These are phyloP conservation scores for Amphicarpaea edgeworthii DNA, from an alignment of 306 rosid genomes.

Conservation along the genomic window DNA sequence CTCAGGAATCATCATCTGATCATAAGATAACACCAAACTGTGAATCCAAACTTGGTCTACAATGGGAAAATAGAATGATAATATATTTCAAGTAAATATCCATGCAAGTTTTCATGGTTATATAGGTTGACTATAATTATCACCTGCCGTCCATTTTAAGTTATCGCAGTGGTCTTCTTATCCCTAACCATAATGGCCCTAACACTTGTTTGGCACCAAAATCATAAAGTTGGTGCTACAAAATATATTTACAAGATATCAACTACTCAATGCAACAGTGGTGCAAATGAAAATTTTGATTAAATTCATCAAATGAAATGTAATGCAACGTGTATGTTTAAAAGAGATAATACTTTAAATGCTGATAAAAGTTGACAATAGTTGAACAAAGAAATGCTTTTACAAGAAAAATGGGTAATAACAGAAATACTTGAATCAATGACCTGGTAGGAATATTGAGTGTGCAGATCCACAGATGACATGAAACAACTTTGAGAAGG, in stretches of 20 bases:
- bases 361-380: conserved; percentile 14
- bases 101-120: background rate
- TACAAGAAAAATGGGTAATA: conserved; percentile 27
- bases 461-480: conserved; percentile 92
- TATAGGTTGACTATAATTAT: conserved; percentile 21
- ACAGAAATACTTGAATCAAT: conserved; percentile 32
- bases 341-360: conserved; percentile 20
- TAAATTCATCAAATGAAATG: conserved; percentile 1
- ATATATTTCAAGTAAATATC: conserved; percentile 27
- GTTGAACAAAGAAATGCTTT: conserved; percentile 32
- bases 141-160: background rate
- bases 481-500: conserved; percentile 90
- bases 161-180: conserved; percentile 5
- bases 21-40: conserved; percentile 28
- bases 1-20: conserved; percentile 83
- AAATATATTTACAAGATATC: conserved; percentile 17
- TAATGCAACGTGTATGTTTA: conserved; percentile 13
- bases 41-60: conserved; percentile 28
- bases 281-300: conserved; percentile 17
- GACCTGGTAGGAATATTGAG: conserved; percentile 89
- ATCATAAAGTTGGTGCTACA: background rate
- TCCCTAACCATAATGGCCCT: conserved; percentile 7
- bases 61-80: conserved; percentile 11
- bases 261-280: conserved; percentile 29
- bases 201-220: conserved; percentile 4